Conservation (phyloP, 176 grass and related monocot genomes). For the Cymbopogon citratus region DNA sequence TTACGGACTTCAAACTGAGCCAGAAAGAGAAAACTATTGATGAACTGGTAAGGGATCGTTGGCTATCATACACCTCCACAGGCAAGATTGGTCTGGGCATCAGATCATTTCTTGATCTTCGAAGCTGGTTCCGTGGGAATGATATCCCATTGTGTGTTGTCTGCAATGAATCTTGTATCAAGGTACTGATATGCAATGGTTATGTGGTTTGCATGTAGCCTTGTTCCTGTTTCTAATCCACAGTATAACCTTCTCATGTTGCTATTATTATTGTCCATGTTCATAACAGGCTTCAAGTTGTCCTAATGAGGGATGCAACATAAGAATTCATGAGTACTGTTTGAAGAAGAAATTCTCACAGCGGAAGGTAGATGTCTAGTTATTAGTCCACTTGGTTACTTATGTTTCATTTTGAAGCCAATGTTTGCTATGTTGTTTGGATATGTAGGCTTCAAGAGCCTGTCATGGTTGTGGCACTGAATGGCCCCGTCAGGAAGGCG, state of each 20-base stretch:
- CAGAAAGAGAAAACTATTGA: constrained; percentile 82
- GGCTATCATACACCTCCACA: constrained; percentile 50
- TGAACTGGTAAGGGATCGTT: constrained; percentile 69
- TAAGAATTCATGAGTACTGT: constrained; percentile 91
- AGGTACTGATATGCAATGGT: constrained; percentile 32
- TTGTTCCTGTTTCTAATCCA: not conserved
- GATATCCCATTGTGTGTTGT: constrained; percentile 78
- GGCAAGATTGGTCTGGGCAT: constrained; percentile 78
- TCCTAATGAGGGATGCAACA: constrained; percentile 57
- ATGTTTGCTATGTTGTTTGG: not conserved
- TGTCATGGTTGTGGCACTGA: not conserved
- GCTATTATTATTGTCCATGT: not conserved
- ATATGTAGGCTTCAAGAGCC: not conserved
- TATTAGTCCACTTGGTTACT: not conserved
- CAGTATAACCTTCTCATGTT: not conserved
- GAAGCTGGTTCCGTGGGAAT: constrained; percentile 71
- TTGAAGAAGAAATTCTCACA: constrained; percentile 76
- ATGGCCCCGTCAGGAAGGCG: not conserved
- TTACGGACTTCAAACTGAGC: constrained; percentile 64
- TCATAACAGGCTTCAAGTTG: constrained; percentile 51
- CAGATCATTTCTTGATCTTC: constrained; percentile 91
- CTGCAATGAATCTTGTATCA: constrained; percentile 91
- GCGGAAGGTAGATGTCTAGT: constrained; percentile 37
- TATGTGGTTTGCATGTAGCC: not conserved
- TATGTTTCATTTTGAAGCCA: not conserved